These are phyloP conservation scores for Mycena vulgaris DNA, from an alignment of 768 basidiomycete genomes.

Conservation along the genomic window DNA sequence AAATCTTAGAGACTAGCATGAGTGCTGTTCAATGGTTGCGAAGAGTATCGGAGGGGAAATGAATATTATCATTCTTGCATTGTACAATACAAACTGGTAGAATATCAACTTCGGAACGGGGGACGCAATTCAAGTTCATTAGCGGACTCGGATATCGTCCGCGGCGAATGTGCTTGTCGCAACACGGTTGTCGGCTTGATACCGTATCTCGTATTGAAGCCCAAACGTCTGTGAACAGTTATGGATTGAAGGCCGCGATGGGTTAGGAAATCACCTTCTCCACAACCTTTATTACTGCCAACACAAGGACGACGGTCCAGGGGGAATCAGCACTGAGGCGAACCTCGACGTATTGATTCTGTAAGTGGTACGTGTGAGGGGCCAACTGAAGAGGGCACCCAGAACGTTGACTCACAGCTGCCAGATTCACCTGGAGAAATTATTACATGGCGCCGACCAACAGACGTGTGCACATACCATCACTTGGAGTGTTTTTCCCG, in stretches of 20 bases:
- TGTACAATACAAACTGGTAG: too few relatives aligned
- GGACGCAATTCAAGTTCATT: background rate
- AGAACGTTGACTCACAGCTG: slow-evolving; percentile 7
- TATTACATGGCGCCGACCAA: background rate
- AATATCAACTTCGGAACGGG: too few relatives aligned
- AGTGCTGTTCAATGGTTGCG: too few relatives aligned
- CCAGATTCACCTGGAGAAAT: slow-evolving; percentile 25
- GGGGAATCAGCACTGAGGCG: slow-evolving; percentile 27
- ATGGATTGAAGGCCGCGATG: background rate
- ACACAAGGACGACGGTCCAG: slow-evolving; percentile 28
- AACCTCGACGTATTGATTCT: slow-evolving; percentile 35
- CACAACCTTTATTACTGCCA: slow-evolving; percentile 14
- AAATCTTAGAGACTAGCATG: background rate
- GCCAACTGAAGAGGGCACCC: background rate
- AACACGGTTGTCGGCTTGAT: background rate
- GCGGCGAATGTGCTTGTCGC: slow-evolving; percentile 7
- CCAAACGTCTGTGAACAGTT: slow-evolving; percentile 13
- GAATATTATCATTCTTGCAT: too few relatives aligned
- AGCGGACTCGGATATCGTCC: slow-evolving; percentile 16
- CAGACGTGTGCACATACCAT: slow-evolving; percentile 6
- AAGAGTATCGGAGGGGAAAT: too few relatives aligned
- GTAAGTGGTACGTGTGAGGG: background rate
- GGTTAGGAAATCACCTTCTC: slow-evolving; percentile 5
- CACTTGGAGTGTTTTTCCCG: slow-evolving; percentile 15
- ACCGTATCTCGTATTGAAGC: slow-evolving; percentile 24